phyloP scores from a whole-genome alignment of 345 rosid genomes.

The Moringa oleifera region DNA sequence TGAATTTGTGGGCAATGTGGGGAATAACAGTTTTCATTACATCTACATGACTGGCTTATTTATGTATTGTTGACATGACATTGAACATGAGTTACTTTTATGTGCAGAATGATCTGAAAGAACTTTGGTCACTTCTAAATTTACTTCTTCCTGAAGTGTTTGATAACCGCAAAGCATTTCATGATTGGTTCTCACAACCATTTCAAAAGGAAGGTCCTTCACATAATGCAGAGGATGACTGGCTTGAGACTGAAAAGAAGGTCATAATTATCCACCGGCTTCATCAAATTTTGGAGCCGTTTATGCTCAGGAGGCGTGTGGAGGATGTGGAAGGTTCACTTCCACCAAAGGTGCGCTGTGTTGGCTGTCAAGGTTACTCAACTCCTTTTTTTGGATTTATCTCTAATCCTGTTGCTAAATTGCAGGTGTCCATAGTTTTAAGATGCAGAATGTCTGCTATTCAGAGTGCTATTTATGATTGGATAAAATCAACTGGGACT shows the following conservation, averaged over 20 bases:
- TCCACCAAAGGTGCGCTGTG: conserved; percentile 85
- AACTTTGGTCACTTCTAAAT: conserved; percentile 98
- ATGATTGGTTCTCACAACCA: conserved; percentile 99
- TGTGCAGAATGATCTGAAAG: conserved; percentile 96
- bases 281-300: conserved; percentile 99
- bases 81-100: neutral
- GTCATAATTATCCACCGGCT: conserved; percentile 97
- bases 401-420: conserved; percentile 26
- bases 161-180: conserved; percentile 98
- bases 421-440: conserved; percentile 88
- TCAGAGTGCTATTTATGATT: conserved; percentile 96
- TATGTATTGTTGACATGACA: neutral
- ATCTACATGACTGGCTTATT: neutral
- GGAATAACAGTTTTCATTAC: too few species aligned
- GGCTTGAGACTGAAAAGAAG: conserved; percentile 99
- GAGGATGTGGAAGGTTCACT: conserved; percentile 99
- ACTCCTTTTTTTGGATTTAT: conserved; percentile 12
- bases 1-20: neutral
- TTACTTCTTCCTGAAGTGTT: conserved; percentile 99
- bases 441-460: conserved; percentile 97
- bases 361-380: conserved; percentile 9
- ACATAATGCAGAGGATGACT: conserved; percentile 93
- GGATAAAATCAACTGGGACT: conserved; percentile 98
- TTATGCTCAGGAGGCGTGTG: conserved; percentile 99
- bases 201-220: conserved; percentile 83